Evolutionary conservation across 2,329 filamentous ascomycete species (phyloP), one percentile per base, ranked within the genome.

Genomic region (Exophiala sideris): DNA sequence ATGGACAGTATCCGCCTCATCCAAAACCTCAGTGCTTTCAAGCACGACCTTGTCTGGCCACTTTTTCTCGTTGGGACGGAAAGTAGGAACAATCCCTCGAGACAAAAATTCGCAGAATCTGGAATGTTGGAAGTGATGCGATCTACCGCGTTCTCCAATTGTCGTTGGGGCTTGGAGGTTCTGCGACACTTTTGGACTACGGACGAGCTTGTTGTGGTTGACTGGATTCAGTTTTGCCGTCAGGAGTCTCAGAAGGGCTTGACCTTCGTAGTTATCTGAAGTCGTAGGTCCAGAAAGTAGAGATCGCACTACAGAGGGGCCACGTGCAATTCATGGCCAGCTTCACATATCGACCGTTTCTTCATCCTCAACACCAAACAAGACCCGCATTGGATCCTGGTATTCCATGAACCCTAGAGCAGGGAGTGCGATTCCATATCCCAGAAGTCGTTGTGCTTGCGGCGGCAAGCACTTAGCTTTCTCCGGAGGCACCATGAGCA

Each of bases 311-410:
- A 18, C 16, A 18, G 16, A 18, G 16, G 16, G 16, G 16, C 16
- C 16, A 18, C 12, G 21, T 20, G 12, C 3, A 4, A 20, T n/a
- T 44, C 41, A 11, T n/a, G 21, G 10, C n/a, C 20, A 44, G 41
- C n/a, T 48, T 58, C 47, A 65, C 57, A 67, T 67, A 16, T 66
- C 57, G 29, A 71, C 64, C 0, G 70, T 72, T 45, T 72, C 68
- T 42, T 70, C 67, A 48, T 72, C 70, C 18, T 59, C 57, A 3
- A 59, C 57, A 9, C 57, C 57, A 51, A 57, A 59, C 32, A 61
- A 49, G n/a, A 56, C 56, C 32, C 55, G 47, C 59, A 61, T 61
- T 12, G 64, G 65, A 45, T 63, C 58, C 40, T 62, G 55, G 35
- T 63, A 58, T n/a, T 64, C 50, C 29, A 63, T 55, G 35, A 61